Evolutionary conservation across 2,329 filamentous ascomycete genomes (phyloP).

Genomic region (Cladosporium sp.): DNA sequence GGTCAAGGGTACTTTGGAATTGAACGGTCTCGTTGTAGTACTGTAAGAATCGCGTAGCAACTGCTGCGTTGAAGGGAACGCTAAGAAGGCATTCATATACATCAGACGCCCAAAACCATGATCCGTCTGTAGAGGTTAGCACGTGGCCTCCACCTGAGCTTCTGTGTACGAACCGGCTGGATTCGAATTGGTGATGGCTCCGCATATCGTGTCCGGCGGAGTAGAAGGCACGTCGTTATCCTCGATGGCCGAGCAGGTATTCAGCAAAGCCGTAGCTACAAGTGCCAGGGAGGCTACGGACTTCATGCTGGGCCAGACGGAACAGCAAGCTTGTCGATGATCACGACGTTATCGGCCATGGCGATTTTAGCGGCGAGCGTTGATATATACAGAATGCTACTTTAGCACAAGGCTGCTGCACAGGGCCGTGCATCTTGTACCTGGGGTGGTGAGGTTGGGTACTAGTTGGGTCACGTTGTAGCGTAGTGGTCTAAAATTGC

Average conservation of each 20-base stretch:
- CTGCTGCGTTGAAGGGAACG: constrained; percentile 40
- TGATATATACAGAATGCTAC: background rate
- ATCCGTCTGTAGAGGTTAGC: background rate
- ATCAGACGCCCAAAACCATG: constrained; percentile 14
- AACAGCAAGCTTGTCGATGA: background rate
- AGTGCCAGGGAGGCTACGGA: background rate
- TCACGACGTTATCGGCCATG: background rate
- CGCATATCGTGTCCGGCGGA: background rate
- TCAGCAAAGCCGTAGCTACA: background rate
- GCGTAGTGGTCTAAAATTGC: background rate
- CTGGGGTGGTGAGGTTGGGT: background rate
- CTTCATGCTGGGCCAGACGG: background rate
- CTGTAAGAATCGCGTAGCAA: constrained; percentile 36
- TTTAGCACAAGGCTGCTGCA: background rate
- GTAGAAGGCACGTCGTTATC: background rate
- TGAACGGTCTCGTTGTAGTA: constrained; percentile 41
- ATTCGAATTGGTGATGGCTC: background rate
- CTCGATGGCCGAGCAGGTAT: background rate
- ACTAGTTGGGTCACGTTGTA: no score
- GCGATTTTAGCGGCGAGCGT: background rate
- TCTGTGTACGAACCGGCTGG: background rate
- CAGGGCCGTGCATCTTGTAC: background rate
- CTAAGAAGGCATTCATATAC: constrained; percentile 38
- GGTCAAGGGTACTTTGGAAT: constrained; percentile 37
- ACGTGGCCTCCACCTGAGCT: background rate